phyloP scores from a whole-genome alignment of 192 early-diverging fungal genomes.

The Cetraspora pellucida region DNA sequence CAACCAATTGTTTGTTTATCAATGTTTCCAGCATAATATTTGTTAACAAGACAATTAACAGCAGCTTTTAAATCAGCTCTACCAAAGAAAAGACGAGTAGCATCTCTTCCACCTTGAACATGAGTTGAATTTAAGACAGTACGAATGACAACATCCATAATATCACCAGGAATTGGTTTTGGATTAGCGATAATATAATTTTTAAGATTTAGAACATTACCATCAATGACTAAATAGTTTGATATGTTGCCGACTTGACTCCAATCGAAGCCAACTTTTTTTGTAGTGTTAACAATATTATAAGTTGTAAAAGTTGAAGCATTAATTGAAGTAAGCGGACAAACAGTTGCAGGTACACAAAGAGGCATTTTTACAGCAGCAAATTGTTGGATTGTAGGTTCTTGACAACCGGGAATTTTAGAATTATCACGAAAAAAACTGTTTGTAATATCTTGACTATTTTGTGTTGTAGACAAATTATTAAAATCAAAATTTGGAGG shows the following conservation, averaged over 20 bases:
- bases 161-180: constrained; percentile 44
- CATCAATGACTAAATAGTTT: constrained; percentile 64
- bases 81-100: constrained; percentile 59
- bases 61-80: constrained; percentile 52
- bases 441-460: constrained; percentile 60
- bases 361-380: constrained; percentile 1
- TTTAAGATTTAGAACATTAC: constrained; percentile 62
- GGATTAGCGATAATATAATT: constrained; percentile 53
- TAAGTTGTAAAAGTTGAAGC: constrained; percentile 51
- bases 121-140: constrained; percentile 40
- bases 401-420: neutral
- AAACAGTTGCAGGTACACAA: constrained; percentile 15
- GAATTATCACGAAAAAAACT: constrained; percentile 36
- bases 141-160: constrained; percentile 59
- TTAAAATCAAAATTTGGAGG: neutral
- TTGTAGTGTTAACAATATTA: constrained; percentile 34
- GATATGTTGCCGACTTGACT: constrained; percentile 45
- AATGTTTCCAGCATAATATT: constrained; percentile 60
- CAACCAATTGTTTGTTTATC: constrained; percentile 68
- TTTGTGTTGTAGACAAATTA: constrained; percentile 25
- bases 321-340: constrained; percentile 41
- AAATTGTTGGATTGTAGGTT: neutral
- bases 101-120: constrained; percentile 51
- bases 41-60: constrained; percentile 51
- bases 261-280: constrained; percentile 61